Base-by-base conservation (phyloP, 2,329 filamentous ascomycete species). In the Diplocarpon mali region DNA sequence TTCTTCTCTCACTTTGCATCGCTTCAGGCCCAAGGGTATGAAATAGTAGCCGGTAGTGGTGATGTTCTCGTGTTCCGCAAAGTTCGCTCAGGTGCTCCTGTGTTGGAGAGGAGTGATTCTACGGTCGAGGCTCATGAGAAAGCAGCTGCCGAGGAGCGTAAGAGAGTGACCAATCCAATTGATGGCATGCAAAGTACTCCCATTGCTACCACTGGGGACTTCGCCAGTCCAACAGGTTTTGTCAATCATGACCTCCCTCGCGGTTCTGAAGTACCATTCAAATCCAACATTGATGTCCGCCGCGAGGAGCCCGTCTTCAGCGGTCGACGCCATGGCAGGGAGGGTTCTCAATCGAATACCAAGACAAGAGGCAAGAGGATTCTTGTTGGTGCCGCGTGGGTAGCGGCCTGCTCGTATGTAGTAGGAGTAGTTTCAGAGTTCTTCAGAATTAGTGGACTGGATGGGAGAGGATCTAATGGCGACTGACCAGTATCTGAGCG, bases 1-100 rank as follows among this genome's bases (percentile, higher is more conserved):
- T 85, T 85, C 62, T 69, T 84, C 11, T 71, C 78, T 3, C 70
- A 83, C 52, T 78, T 85, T 46, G 65, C 67, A 3, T 61, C 69
- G 1, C 67, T 84, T 1, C 70, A 78, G 48, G 65, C 67, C 0
- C 68, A 80, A 44, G 81, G 80, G 0, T 85, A 78, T 50, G 79
- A 83, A 53, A 77, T 84, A 32, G 71, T 80, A 1, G 76, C 79
- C 2, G 80, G 78, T 1, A 69, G 69, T 38, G 72, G 72, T 5
- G 72, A 85, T 50, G 67, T 83, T 4, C 67, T 85, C 20, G 71
- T 86, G 3, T 82, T 85, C 57, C 77, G 76, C 50, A 80, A 82
- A 61, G 69, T 75, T 3, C 66, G 69, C 6, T 55, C 63, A 2
- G 55, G 63, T 13, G 42, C 46, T 12, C 45, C 48, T 10, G 10